Percentiles rank a stretch among this genome's conserved stretches.
Evolutionary conservation across 805 yeast genomes (phyloP).

Genomic region (Kodamaea lidongshanica): DNA sequence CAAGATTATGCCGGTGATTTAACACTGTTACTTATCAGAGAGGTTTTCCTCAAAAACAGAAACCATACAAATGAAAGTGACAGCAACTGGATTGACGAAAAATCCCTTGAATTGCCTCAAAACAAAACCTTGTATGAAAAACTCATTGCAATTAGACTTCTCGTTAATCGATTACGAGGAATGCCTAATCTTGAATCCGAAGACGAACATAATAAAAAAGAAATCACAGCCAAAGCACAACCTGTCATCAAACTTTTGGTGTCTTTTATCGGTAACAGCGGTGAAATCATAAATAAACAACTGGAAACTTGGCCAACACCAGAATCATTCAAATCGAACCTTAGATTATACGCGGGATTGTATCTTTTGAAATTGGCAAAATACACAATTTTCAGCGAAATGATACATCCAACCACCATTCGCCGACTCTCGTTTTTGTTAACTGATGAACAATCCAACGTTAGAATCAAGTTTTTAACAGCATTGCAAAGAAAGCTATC

Average conservation of each 20-base stretch:
- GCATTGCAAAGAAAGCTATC: slow-evolving; percentile 48
- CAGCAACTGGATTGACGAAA: slow-evolving; percentile 18
- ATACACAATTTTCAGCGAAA: slow-evolving; percentile 42
- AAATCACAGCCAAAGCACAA: slow-evolving; percentile 41
- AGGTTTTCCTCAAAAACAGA: slow-evolving; percentile 52
- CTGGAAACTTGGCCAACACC: slow-evolving; percentile 56
- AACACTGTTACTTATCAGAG: slow-evolving; percentile 54
- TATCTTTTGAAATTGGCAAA: slow-evolving; percentile 60
- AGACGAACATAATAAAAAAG: slow-evolving; percentile 26
- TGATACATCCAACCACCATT: slow-evolving; percentile 49
- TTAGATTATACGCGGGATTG: slow-evolving; percentile 65
- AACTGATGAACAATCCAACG: slow-evolving; percentile 59
- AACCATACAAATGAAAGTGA: slow-evolving; percentile 23
- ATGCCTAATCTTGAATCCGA: slow-evolving; percentile 9
- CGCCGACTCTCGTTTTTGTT: slow-evolving; percentile 50
- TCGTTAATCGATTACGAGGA: slow-evolving; percentile 52
- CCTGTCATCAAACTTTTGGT: slow-evolving; percentile 64
- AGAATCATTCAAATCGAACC: slow-evolving; percentile 46
- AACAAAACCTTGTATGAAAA: slow-evolving; percentile 40
- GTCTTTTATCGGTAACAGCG: slow-evolving; percentile 66
- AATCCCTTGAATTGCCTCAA: too few relatives aligned
- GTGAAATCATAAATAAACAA: slow-evolving; percentile 57
- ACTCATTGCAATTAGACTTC: slow-evolving; percentile 45
- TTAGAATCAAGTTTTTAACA: slow-evolving; percentile 47
- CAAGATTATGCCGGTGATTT: slow-evolving; percentile 53